These are phyloP conservation scores for Mucor indicus DNA, from an alignment of 371 early-diverging fungal genomes.

Conservation along the genomic window DNA sequence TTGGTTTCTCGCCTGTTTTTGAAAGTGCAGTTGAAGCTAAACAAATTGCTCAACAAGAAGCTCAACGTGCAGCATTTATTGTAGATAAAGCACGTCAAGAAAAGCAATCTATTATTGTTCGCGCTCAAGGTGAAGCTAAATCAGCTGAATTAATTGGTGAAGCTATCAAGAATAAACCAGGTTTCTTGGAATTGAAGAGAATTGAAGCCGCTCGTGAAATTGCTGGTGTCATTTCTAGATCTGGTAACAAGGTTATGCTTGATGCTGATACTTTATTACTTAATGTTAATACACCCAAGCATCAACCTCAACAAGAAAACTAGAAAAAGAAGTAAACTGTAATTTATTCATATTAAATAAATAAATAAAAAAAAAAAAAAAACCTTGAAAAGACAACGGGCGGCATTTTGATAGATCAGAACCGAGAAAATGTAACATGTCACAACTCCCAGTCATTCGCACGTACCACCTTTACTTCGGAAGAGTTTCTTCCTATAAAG, in stretches of 20 bases:
- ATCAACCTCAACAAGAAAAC: constrained; percentile 1
- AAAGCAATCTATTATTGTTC: constrained; percentile 95
- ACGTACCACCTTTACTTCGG: constrained; percentile 7
- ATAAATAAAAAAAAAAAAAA: not conserved
- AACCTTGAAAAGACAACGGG: too few relatives aligned
- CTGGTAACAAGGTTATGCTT: constrained; percentile 87
- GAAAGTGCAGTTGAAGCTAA: constrained; percentile 97
- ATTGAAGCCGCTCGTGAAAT: constrained; percentile 97
- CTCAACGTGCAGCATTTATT: constrained; percentile 94
- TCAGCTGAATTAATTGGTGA: constrained; percentile 88
- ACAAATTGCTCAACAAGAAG: constrained; percentile 99
- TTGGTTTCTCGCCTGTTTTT: constrained; percentile 95
- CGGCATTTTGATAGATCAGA: too few relatives aligned
- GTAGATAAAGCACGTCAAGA: constrained; percentile 97
- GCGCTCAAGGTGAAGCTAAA: constrained; percentile 96
- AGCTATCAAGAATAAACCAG: constrained; percentile 96
- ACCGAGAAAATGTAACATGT: constrained; percentile 8
- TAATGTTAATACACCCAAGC: constrained; percentile 61
- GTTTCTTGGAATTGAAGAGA: constrained; percentile 91
- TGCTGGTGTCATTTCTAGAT: constrained; percentile 77
- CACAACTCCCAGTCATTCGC: constrained; percentile 11
- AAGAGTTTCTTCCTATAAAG: too few relatives aligned
- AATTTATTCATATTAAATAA: too few relatives aligned
- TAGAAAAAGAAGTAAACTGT: too few relatives aligned
- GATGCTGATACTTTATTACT: constrained; percentile 90